Evolutionary conservation across 805 yeast species (phyloP).

Genomic region (Suhomyces canberraensis): DNA sequence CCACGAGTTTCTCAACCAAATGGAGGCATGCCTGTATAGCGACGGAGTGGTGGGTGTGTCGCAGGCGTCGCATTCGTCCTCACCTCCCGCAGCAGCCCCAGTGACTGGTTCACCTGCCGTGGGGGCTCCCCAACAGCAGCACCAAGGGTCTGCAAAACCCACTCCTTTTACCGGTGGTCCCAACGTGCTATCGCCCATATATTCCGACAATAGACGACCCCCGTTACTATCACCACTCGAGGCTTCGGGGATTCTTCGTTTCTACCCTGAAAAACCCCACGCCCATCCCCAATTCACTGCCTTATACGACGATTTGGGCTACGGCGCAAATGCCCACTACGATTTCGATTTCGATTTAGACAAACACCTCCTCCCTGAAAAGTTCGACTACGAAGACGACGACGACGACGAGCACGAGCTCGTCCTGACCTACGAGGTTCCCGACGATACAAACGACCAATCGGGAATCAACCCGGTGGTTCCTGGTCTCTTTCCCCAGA

Average conservation of each 20-base stretch:
- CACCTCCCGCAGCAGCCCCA: neutral
- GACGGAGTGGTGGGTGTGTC: slow-evolving; percentile 11
- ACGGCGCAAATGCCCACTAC: neutral
- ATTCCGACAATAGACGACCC: neutral
- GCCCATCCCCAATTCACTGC: too few relatives aligned
- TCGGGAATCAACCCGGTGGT: slow-evolving; percentile 24
- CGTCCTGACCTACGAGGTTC: neutral
- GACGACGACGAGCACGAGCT: slow-evolving; percentile 5
- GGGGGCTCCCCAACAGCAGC: too few relatives aligned
- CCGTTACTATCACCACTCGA: neutral
- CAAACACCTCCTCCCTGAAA: slow-evolving; percentile 11
- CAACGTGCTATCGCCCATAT: too few relatives aligned
- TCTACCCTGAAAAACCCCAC: too few relatives aligned
- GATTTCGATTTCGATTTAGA: too few relatives aligned
- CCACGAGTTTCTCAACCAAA: slow-evolving; percentile 22
- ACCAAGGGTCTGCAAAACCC: too few relatives aligned
- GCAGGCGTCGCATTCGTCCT: neutral
- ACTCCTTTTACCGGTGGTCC: too few relatives aligned
- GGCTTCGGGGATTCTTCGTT: too few relatives aligned
- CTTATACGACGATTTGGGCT: too few relatives aligned
- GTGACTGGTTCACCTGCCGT: too few relatives aligned
- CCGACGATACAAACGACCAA: neutral
- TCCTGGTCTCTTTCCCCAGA: slow-evolving; percentile 37
- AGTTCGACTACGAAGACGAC: slow-evolving; percentile 10
- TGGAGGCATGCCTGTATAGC: slow-evolving; percentile 18